Evolutionary conservation across 495 filamentous ascomycete genomes (phyloP), one percentile per base, ranked within the genome.

Genomic region (Podospora pseudocomata): DNA sequence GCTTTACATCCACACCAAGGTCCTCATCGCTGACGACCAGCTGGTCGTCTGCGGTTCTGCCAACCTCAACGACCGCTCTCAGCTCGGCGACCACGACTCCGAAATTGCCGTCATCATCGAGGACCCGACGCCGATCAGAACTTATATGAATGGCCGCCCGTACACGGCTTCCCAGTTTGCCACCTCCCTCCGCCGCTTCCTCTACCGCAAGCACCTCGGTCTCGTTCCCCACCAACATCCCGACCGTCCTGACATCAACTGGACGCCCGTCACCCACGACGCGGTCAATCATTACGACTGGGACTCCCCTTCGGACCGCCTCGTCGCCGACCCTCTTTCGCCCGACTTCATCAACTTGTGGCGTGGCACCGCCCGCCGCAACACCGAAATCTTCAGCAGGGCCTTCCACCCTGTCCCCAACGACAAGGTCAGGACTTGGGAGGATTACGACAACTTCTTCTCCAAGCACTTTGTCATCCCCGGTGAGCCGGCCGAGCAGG

Each of bases 51-150:
- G 91, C 79, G 94, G 94, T 61, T 94, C 91, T 0, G 94, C 94
- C 44, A 98, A 98, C 78, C 79, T 98, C 56, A 98, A 98, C 80
- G 94, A 98, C 79, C 91, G 94, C 69, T 94, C 91, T 23, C 94
- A 98, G 77, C 85, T 97, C 18, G 94, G 94, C 19, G 83, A 85
- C 65, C 92, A 95, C 79, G 92, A 96, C 78, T 89, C 86, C 44
- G 76, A 80, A 53, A 77, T 78, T 57, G 76, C 75, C 64, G 76
- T 78, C 53, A 65, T 78, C 63, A 75, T 78, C 70, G 74, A 80
- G 74, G 94, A 97, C 77, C 87, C 85, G 2, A 88, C 87, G 2
- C 84, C 87, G 0, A 76, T 97, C 4, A 83, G 86, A 15, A 89
- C 88, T 6, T 77, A 66, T 66, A 96, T 97, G 92, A 84, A 87